Evolutionary conservation across 176 grass and related monocot genomes (phyloP), one percentile per base, ranked within the genome.

Genomic region (Neostapfia colusana): DNA sequence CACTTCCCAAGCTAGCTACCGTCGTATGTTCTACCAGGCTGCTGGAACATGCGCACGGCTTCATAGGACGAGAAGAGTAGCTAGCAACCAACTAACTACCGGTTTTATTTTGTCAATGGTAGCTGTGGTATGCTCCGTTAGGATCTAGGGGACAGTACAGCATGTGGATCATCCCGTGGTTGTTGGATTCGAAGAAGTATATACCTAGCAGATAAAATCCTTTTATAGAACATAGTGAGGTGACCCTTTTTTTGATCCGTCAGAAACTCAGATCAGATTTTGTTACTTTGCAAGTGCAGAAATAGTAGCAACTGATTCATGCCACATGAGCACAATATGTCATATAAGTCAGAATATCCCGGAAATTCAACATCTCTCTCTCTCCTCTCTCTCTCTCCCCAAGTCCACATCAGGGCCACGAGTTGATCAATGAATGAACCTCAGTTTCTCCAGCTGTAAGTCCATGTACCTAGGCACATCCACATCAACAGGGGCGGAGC

Each of bases 1-100:
- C 80, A 83, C 80, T 23, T 34, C 26, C 27, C 20, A 40, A 36
- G 26, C 27, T 56, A 56, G 78, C 65, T 54, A 74, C 17, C 41
- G 20, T 45, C 1, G 12, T 38, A 37, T 67, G 18, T 65, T 55
- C 25, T 23, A 18, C 45, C 68, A 48, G 26, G 40, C 63, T 15
- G 40, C 63, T 15, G 81, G 63, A 44, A 59, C 71, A 82, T 75
- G 3, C 2, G 14, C n/a, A 51, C 7, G 1, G n/a, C 27, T 24
- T 25, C 25, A 43, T 49, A 25, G n/a, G 21, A 50, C 43, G 34
- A 25, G 39, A 26, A 63, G 38, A 8, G 6, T 9, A 9, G 7
- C n/a, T 3, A 43, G 8, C 11, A 10, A 48, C 4, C 69, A 65
- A 67, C 57, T 24, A 46, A 63, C 42, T 63, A 71, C 44, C 15